phyloP scores from a whole-genome alignment of 2,329 filamentous ascomycete genomes.

The Colletotrichum tropicale region DNA sequence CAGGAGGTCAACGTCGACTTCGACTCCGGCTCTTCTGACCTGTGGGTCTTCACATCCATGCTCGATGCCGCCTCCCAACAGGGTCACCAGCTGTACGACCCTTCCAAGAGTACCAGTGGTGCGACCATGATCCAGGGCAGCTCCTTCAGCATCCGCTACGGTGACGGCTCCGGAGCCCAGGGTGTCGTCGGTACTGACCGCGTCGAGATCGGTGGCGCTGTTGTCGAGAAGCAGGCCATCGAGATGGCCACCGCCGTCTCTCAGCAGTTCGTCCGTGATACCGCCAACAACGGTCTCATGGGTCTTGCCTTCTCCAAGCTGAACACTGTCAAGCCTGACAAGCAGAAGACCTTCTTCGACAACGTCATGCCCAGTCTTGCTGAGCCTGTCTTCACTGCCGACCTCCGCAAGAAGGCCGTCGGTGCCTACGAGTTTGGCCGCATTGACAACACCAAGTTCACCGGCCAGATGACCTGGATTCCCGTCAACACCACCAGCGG shows the following conservation, averaged over 20 bases:
- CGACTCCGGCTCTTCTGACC: slow-evolving; percentile 77
- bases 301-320: slow-evolving; percentile 70
- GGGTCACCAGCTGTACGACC: slow-evolving; percentile 52
- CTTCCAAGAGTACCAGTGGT: slow-evolving; percentile 35
- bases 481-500: slow-evolving; percentile 65
- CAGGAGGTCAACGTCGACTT: slow-evolving; percentile 74
- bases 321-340: slow-evolving; percentile 66
- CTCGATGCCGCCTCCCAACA: slow-evolving; percentile 48
- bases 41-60: slow-evolving; percentile 74
- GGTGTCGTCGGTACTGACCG: slow-evolving; percentile 72
- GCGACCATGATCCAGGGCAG: slow-evolving; percentile 42
- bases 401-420: slow-evolving; percentile 62
- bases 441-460: slow-evolving; percentile 69
- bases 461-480: slow-evolving; percentile 65
- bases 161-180: slow-evolving; percentile 66
- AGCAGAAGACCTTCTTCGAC: slow-evolving; percentile 77
- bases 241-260: slow-evolving; percentile 68
- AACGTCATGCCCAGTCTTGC: slow-evolving; percentile 67
- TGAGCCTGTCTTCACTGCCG: slow-evolving; percentile 73
- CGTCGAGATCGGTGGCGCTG: slow-evolving; percentile 70
- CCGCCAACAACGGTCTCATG: slow-evolving; percentile 70
- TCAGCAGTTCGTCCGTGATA: slow-evolving; percentile 61
- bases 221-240: slow-evolving; percentile 66
- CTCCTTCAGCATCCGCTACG: slow-evolving; percentile 70
- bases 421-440: slow-evolving; percentile 78